These are phyloP conservation scores for Raphanus raphanistrum DNA, from an alignment of 345 rosid species.

Conservation along the genomic window DNA sequence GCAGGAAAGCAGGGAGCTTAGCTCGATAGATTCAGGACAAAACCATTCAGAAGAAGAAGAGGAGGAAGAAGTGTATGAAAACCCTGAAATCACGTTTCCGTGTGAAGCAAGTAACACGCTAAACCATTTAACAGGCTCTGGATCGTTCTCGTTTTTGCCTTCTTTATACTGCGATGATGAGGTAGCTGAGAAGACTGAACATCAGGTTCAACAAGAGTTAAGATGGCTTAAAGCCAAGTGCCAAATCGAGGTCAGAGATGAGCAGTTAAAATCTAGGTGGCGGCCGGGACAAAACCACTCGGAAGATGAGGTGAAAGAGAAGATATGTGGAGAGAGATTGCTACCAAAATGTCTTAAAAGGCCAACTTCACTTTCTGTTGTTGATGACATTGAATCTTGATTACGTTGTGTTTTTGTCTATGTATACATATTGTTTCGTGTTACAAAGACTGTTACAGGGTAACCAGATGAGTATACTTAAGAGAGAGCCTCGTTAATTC, in stretches of 20 bases:
- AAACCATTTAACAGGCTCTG: slow-evolving; percentile 40
- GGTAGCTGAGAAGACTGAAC: slow-evolving; percentile 41
- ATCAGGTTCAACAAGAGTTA: slow-evolving; percentile 50
- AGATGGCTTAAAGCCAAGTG: slow-evolving; percentile 74
- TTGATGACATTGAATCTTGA: slow-evolving; percentile 39
- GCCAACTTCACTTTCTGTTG: slow-evolving; percentile 65
- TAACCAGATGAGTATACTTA: slow-evolving; percentile 1
- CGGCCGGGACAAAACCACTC: background rate
- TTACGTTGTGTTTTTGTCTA: background rate
- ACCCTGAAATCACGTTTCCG: slow-evolving; percentile 35
- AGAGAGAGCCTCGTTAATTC: slow-evolving; percentile 9
- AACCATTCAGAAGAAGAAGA: slow-evolving; percentile 67
- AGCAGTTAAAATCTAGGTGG: slow-evolving; percentile 40
- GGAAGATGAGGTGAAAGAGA: slow-evolving; percentile 30
- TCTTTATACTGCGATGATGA: slow-evolving; percentile 36
- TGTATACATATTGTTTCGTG: slow-evolving; percentile 34
- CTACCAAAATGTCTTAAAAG: slow-evolving; percentile 58
- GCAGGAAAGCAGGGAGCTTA: slow-evolving; percentile 72
- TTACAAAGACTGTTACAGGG: background rate
- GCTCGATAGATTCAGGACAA: slow-evolving; percentile 65
- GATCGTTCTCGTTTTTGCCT: slow-evolving; percentile 40
- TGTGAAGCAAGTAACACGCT: slow-evolving; percentile 21
- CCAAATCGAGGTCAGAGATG: slow-evolving; percentile 60
- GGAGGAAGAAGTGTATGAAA: slow-evolving; percentile 32
- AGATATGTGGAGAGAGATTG: slow-evolving; percentile 42